These are phyloP conservation scores for Phytophthora sansomeana DNA, from an alignment of 352 stramenopile species.

Conservation along the genomic window DNA sequence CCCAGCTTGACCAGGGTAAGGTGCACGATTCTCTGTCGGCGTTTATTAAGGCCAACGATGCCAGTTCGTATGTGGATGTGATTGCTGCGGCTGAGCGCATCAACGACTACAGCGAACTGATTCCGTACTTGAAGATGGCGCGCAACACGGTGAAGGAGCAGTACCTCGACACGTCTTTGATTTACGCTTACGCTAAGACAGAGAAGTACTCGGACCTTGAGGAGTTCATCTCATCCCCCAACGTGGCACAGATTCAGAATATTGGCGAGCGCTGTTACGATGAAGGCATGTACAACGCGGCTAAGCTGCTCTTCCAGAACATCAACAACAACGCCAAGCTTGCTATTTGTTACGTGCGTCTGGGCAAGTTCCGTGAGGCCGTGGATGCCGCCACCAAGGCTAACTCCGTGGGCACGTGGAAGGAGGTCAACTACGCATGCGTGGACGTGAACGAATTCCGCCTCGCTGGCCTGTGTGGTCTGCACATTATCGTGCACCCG, in stretches of 20 bases:
- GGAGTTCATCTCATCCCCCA: constrained; percentile 99
- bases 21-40: constrained; percentile 97
- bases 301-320: constrained; percentile 99
- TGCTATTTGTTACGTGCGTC: constrained; percentile 98
- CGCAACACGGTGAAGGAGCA: constrained; percentile 99
- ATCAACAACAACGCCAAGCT: constrained; percentile 99
- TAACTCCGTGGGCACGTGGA: constrained; percentile 99
- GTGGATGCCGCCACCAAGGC: constrained; percentile 99
- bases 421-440: constrained; percentile 99
- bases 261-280: constrained; percentile 98
- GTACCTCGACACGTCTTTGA: constrained; percentile 99
- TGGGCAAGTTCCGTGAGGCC: constrained; percentile 99
- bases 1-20: constrained; percentile 96
- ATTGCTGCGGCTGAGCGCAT: constrained; percentile 97
- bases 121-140: constrained; percentile 99
- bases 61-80: constrained; percentile 97
- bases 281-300: constrained; percentile 98
- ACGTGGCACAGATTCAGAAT: constrained; percentile 99
- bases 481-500: constrained; percentile 99
- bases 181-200: constrained; percentile 99
- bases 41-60: constrained; percentile 99
- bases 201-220: constrained; percentile 99
- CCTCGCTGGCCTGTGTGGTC: constrained; percentile 96
- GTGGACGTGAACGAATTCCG: constrained; percentile 98
- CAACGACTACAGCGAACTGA: constrained; percentile 97